A percentile compares a stretch with the other conserved stretches of the same genome.
These are phyloP conservation scores for Fusarium bulbicola DNA, from an alignment of 2,329 filamentous ascomycete genomes.

Conservation along the genomic window DNA sequence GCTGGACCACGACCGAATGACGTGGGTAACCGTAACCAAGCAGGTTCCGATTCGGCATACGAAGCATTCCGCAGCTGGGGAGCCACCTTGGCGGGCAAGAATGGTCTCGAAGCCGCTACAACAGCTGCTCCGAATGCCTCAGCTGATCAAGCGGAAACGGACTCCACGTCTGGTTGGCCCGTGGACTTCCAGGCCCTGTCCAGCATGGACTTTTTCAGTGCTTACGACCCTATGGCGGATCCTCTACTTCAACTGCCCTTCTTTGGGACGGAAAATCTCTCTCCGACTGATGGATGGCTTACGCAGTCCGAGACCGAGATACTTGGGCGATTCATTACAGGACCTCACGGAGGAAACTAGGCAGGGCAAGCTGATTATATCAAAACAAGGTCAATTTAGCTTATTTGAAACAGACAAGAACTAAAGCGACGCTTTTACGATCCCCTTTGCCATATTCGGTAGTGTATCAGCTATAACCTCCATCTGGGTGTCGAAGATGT, in stretches of 20 bases:
- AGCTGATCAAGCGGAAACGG: not conserved
- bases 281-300: not conserved
- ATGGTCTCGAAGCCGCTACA: not conserved
- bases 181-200: not conserved
- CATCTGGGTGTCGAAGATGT: not conserved
- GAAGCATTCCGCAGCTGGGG: constrained; percentile 1
- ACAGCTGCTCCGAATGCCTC: not conserved
- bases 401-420: not conserved
- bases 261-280: not conserved
- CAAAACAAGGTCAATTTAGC: not conserved
- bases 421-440: not conserved
- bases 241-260: not conserved
- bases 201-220: constrained; percentile 4
- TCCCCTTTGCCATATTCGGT: not conserved
- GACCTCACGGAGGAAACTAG: not conserved
- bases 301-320: not conserved
- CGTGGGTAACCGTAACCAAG: not conserved
- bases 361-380: not conserved
- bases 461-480: not conserved
- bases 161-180: not conserved
- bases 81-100: not conserved
- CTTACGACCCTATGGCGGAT: not conserved
- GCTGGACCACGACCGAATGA: not conserved
- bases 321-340: not conserved
- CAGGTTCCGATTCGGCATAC: not conserved